Conservation (phyloP, 495 filamentous ascomycete genomes). For the Lophium mytilinum region DNA sequence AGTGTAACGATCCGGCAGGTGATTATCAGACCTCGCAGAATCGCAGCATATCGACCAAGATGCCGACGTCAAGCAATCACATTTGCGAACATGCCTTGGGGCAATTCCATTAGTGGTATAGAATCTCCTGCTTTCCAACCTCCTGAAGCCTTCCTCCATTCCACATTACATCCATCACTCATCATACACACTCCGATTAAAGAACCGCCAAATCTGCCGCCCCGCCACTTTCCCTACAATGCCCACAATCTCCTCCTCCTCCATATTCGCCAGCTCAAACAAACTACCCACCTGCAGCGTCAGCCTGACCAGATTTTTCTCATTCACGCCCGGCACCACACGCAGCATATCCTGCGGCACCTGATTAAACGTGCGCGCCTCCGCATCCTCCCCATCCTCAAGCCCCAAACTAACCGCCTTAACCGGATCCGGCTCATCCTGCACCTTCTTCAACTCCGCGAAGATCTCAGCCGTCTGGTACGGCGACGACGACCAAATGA, state of each 20-base stretch:
- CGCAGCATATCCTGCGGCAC: conserved; percentile 80
- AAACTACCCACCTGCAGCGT: conserved; percentile 68
- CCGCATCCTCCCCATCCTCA: conserved; percentile 54
- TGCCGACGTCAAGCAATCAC: no score
- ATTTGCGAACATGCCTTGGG: no score
- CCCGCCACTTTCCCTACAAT: conserved; percentile 76
- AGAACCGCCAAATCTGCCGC: conserved; percentile 71
- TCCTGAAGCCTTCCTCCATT: no score
- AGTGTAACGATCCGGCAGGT: no score
- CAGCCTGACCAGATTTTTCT: conserved; percentile 61
- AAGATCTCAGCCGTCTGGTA: conserved; percentile 98
- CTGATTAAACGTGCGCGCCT: conserved; percentile 52
- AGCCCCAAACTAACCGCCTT: conserved; percentile 76
- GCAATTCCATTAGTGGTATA: no score
- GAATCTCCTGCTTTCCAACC: no score
- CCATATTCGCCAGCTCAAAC: conserved; percentile 79
- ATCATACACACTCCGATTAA: conserved; percentile 72
- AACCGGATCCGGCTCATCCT: conserved; percentile 84
- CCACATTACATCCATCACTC: conserved; percentile 8
- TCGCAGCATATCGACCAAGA: no score
- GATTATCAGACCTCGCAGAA: no score
- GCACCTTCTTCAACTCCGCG: conserved; percentile 78
- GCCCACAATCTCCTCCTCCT: conserved; percentile 57
- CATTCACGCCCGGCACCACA: conserved; percentile 76
- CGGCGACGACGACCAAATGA: conserved; percentile 89